Percentiles rank a stretch among this genome's conserved stretches.
phyloP scores from a whole-genome alignment of 306 rosid genomes.

The Castanea sativa region DNA sequence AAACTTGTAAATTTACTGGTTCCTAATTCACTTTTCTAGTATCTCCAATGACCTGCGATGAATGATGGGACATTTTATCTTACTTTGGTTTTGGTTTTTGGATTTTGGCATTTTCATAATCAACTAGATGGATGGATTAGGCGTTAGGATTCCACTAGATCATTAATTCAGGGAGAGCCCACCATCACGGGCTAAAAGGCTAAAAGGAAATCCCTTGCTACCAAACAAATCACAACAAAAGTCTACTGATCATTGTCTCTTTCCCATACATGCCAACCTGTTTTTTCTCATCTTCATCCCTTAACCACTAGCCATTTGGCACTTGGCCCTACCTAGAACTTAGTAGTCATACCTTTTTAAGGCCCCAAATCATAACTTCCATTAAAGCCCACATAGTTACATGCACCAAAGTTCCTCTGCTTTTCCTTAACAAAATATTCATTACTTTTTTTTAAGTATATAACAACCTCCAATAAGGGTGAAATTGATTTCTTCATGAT shows the following conservation, averaged over 20 bases:
- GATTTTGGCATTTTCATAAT: conserved; percentile 1
- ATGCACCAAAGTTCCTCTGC: conserved; percentile 16
- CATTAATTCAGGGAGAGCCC: conserved; percentile 43
- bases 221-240: conserved; percentile 43
- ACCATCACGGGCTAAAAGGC: conserved; percentile 45
- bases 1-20: not conserved
- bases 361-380: conserved; percentile 48
- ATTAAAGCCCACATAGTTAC: conserved; percentile 20
- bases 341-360: conserved; percentile 29
- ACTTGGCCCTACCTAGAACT: conserved; percentile 36
- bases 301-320: conserved; percentile 36
- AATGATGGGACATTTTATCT: not conserved
- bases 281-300: conserved; percentile 37
- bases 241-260: conserved; percentile 45
- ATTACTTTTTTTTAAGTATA: conserved; percentile 10
- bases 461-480: conserved; percentile 22
- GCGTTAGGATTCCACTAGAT: conserved; percentile 7
- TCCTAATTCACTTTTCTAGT: not conserved
- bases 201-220: conserved; percentile 14
- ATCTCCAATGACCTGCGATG: not conserved
- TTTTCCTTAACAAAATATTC: conserved; percentile 2
- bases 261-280: conserved; percentile 41
- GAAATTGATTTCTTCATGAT: conserved; percentile 41
- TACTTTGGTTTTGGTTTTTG: not conserved
- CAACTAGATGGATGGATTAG: conserved; percentile 11